phyloP scores from a whole-genome alignment of 1,284 basidiomycete genomes.

The Apiotrichum mycotoxinovorans region DNA sequence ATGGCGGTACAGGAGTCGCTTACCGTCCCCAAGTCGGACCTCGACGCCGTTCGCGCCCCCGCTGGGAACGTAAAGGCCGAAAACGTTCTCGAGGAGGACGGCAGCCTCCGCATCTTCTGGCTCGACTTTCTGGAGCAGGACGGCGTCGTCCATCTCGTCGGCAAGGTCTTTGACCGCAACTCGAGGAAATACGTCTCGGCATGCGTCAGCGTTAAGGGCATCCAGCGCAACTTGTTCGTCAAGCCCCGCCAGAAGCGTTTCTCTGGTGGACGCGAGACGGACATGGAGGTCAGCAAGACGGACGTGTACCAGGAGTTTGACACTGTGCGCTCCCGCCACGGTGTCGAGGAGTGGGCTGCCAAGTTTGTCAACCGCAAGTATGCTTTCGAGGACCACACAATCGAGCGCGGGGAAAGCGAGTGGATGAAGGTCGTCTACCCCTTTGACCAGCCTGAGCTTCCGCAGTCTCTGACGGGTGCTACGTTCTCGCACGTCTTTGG shows the following conservation, averaged over 20 bases:
- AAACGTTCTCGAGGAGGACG: slow-evolving; percentile 62
- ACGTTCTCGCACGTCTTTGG: slow-evolving; percentile 88
- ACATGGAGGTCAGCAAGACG: slow-evolving; percentile 62
- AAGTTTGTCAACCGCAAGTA: slow-evolving; percentile 89
- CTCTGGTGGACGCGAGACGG: slow-evolving; percentile 64
- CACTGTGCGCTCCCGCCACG: slow-evolving; percentile 64
- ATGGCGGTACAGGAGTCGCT: slow-evolving; percentile 64
- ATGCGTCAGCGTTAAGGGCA: slow-evolving; percentile 77
- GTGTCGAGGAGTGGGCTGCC: slow-evolving; percentile 72
- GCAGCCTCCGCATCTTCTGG: slow-evolving; percentile 83
- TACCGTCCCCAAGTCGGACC: slow-evolving; percentile 28
- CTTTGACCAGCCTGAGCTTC: slow-evolving; percentile 69
- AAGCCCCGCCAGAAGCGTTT: slow-evolving; percentile 69
- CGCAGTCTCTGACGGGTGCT: slow-evolving; percentile 67
- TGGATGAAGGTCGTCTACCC: slow-evolving; percentile 93
- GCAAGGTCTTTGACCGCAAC: slow-evolving; percentile 77
- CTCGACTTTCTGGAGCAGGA: slow-evolving; percentile 82
- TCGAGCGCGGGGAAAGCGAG: slow-evolving; percentile 73
- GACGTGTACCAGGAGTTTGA: slow-evolving; percentile 87
- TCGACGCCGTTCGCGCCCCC: slow-evolving; percentile 47
- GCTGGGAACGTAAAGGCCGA: slow-evolving; percentile 51
- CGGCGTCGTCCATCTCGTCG: slow-evolving; percentile 71
- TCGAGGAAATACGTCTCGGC: slow-evolving; percentile 74
- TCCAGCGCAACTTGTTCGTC: slow-evolving; percentile 92
- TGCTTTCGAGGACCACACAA: slow-evolving; percentile 81